Evolutionary conservation across 1,139 yeast genomes (phyloP).

Genomic region (Torulaspora pretoriensis): DNA sequence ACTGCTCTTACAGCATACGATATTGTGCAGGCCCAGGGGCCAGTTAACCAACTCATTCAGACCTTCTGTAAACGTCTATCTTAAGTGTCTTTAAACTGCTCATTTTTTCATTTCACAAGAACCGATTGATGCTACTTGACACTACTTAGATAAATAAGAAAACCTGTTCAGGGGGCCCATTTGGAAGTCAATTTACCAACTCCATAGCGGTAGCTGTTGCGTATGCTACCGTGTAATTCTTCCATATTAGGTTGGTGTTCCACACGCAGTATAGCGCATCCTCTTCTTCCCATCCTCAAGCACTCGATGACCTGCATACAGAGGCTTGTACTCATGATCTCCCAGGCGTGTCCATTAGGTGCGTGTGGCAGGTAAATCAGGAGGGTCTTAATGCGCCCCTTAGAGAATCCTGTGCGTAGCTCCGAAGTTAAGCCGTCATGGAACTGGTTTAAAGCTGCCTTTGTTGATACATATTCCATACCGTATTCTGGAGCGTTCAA

Average conservation of each 20-base stretch:
- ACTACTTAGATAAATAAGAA: neutral
- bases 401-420: slow-evolving; percentile 2
- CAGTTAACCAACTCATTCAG: slow-evolving; percentile 1
- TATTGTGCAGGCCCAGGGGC: slow-evolving; percentile 29
- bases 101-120: neutral
- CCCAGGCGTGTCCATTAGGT: slow-evolving; percentile 24
- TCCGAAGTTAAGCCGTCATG: slow-evolving; percentile 30
- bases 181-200: slow-evolving; percentile 3
- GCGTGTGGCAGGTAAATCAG: slow-evolving; percentile 16
- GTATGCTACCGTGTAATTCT: slow-evolving; percentile 2
- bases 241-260: neutral
- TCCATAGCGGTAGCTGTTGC: slow-evolving; percentile 5
- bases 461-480: slow-evolving; percentile 19
- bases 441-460: slow-evolving; percentile 28
- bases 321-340: slow-evolving; percentile 5
- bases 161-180: slow-evolving; percentile 2
- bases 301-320: slow-evolving; percentile 9
- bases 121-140: neutral
- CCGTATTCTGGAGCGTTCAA: slow-evolving; percentile 13
- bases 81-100: neutral
- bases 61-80: neutral
- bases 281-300: slow-evolving; percentile 11
- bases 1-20: slow-evolving; percentile 50
- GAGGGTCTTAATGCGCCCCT: slow-evolving; percentile 14
- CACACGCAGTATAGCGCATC: slow-evolving; percentile 9